These are phyloP conservation scores for Epichloe sibirici DNA, from an alignment of 2,329 filamentous ascomycete species.

Conservation along the genomic window DNA sequence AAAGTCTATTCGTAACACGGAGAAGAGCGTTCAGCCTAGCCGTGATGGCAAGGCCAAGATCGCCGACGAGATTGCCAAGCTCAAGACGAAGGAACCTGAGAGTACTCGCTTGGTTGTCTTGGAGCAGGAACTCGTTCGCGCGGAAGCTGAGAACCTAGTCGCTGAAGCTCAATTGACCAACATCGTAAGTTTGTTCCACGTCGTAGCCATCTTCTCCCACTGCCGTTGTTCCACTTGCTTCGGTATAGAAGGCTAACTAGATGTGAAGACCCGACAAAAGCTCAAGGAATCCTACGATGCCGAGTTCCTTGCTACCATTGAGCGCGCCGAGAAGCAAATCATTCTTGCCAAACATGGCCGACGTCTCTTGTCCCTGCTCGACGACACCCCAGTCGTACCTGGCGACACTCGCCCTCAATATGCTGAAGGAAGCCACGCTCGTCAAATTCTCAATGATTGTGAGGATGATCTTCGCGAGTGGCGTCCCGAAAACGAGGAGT, in stretches of 20 bases:
- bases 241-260: constrained; percentile 27
- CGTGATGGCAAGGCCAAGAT: constrained; percentile 81
- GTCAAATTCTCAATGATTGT: constrained; percentile 82
- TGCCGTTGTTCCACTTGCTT: neutral
- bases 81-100: constrained; percentile 86
- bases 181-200: constrained; percentile 48
- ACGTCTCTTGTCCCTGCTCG: constrained; percentile 70
- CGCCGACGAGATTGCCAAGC: constrained; percentile 77
- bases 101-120: constrained; percentile 70
- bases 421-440: constrained; percentile 51
- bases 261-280: constrained; percentile 92
- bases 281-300: constrained; percentile 88
- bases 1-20: constrained; percentile 91
- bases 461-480: constrained; percentile 79
- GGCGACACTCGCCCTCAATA: constrained; percentile 68
- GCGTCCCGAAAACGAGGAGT: constrained; percentile 35
- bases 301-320: constrained; percentile 82
- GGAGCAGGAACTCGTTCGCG: constrained; percentile 92
- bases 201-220: neutral
- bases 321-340: constrained; percentile 93
- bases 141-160: constrained; percentile 90
- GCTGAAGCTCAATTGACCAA: constrained; percentile 95
- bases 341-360: constrained; percentile 86
- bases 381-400: constrained; percentile 80
- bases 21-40: constrained; percentile 87